A percentile compares a stretch with the other conserved stretches of the same genome.
These are phyloP conservation scores for Lecanoromycetidae sp. DNA, from an alignment of 2,329 filamentous ascomycete genomes.

Conservation along the genomic window DNA sequence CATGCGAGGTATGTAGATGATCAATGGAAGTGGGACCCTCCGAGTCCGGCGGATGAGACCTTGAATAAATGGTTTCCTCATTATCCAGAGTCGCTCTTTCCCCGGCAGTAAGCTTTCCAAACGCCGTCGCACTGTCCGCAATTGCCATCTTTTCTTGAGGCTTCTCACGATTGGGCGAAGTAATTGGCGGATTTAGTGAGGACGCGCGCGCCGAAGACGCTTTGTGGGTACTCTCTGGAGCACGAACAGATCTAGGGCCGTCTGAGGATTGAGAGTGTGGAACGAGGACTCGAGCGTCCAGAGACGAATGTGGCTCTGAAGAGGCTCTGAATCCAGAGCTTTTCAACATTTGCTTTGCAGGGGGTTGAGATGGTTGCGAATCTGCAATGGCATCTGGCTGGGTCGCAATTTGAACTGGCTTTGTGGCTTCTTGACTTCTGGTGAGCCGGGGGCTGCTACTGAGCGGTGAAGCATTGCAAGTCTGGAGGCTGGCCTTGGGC, in stretches of 20 bases:
- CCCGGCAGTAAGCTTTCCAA: too few species aligned
- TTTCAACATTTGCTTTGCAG: not conserved
- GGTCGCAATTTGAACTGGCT: not conserved
- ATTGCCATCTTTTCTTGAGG: not conserved
- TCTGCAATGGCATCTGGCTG: slow-evolving; percentile 15
- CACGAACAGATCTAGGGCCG: not conserved
- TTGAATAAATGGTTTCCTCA: too few species aligned
- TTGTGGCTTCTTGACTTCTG: not conserved
- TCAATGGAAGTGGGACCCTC: not conserved
- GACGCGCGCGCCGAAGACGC: not conserved
- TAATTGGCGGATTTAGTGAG: not conserved
- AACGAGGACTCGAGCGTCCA: slow-evolving; percentile 13
- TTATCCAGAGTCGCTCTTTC: too few species aligned
- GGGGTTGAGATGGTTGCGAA: slow-evolving; percentile 14
- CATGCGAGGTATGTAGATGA: not conserved
- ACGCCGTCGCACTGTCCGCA: too few species aligned
- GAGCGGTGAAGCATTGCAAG: not conserved
- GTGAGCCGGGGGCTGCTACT: not conserved
- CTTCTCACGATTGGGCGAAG: not conserved
- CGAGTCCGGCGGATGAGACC: not conserved
- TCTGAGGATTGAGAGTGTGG: slow-evolving; percentile 15
- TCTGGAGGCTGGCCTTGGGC: not conserved
- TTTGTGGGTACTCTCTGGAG: not conserved
- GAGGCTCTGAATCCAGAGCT: not conserved
- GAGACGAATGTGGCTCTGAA: slow-evolving; percentile 6